Percentiles rank a stretch among this genome's conserved stretches.
Conservation (phyloP, 371 early-diverging fungal genomes). For the Circinella minor region DNA sequence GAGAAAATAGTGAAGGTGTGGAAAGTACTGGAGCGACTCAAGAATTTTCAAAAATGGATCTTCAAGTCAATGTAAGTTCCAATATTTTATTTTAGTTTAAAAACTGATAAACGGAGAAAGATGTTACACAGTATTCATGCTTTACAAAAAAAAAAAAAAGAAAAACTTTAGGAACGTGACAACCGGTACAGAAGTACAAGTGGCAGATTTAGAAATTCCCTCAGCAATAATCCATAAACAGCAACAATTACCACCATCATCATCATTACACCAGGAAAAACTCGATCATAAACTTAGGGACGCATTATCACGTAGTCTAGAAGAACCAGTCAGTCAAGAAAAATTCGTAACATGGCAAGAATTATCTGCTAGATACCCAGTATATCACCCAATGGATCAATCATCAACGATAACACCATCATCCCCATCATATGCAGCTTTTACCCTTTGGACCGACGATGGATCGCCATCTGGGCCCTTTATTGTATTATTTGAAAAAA, state of each 20-base stretch:
- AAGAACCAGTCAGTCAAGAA: neutral
- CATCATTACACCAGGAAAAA: neutral
- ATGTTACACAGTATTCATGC: constrained; percentile 2
- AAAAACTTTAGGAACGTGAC: neutral
- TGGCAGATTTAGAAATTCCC: constrained; percentile 2
- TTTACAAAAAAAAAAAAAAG: neutral
- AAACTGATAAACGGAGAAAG: neutral
- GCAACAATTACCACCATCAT: neutral
- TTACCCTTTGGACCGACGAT: neutral
- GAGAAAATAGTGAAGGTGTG: too few species aligned
- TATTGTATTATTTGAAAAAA: neutral
- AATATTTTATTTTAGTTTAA: neutral
- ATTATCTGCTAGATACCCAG: neutral
- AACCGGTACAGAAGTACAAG: neutral
- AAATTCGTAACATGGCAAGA: neutral
- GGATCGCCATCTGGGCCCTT: neutral
- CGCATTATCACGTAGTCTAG: neutral
- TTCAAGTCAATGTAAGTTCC: neutral
- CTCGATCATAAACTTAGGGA: neutral
- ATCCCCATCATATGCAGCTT: neutral
- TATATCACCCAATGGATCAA: neutral
- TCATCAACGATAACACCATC: too few species aligned
- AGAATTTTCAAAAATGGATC: constrained; percentile 4
- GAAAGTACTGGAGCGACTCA: neutral
- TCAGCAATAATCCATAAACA: neutral